Conservation (phyloP, 257 asterid species). For the Ligustrum vulgare region DNA sequence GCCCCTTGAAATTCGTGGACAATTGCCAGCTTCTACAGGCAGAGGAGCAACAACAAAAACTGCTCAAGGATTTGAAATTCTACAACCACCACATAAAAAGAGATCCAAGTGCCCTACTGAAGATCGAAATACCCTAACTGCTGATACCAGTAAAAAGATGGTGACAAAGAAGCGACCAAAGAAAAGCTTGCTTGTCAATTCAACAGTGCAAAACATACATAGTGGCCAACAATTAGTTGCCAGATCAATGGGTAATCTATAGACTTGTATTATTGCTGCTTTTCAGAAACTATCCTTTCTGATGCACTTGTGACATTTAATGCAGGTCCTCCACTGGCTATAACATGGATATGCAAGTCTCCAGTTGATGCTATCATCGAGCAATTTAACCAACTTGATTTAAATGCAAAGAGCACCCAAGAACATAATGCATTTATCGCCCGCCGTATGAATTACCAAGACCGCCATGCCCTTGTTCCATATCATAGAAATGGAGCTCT, state of each 20-base stretch:
- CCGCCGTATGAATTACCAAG: conserved; percentile 18
- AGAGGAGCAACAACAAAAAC: conserved; percentile 29
- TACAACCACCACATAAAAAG: conserved; percentile 44
- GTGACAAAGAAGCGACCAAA: conserved; percentile 60
- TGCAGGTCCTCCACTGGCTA: conserved; percentile 34
- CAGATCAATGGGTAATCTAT: conserved; percentile 38
- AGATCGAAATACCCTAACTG: conserved; percentile 40
- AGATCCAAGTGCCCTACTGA: conserved; percentile 8
- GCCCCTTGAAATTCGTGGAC: conserved; percentile 33
- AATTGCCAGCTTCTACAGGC: conserved; percentile 36
- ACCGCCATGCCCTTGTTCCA: conserved; percentile 38
- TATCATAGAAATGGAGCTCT: conserved; percentile 41
- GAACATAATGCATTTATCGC: conserved; percentile 20
- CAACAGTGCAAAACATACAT: conserved; percentile 35
- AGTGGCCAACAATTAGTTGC: conserved; percentile 32
- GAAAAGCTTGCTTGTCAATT: conserved; percentile 40
- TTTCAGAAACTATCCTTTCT: conserved; percentile 16
- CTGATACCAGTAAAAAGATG: conserved; percentile 37
- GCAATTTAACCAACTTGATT: conserved; percentile 27
- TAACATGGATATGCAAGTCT: conserved; percentile 24
- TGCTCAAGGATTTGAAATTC: conserved; percentile 27
- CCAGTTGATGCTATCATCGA: conserved; percentile 33
- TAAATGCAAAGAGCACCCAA: conserved; percentile 27
- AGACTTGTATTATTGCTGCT: conserved; percentile 20
- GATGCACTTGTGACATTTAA: conserved; percentile 1